phyloP scores from a whole-genome alignment of 2,329 filamentous ascomycete species.

The Plenodomus tracheiphilus region DNA sequence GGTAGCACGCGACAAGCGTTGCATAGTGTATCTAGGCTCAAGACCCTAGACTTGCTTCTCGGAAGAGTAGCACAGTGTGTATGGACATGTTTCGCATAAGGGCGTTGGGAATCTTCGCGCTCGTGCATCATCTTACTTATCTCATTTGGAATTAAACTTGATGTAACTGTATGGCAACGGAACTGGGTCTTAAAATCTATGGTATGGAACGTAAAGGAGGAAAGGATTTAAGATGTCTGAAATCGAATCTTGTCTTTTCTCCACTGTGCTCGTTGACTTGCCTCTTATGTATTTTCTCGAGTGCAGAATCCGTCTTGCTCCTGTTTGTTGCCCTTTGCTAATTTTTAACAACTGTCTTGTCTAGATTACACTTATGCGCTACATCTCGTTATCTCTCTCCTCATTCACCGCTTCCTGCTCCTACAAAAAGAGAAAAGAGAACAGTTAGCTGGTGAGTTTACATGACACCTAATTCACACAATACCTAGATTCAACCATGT shows the following conservation, averaged over 20 bases:
- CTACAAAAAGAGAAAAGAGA: too few species aligned
- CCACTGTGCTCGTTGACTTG: background rate
- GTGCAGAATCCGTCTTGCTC: too few species aligned
- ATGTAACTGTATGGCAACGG: background rate
- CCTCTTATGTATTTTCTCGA: too few species aligned
- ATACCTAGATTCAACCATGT: too few species aligned
- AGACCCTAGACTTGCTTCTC: background rate
- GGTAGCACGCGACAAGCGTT: background rate
- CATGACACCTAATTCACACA: too few species aligned
- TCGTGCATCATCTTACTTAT: background rate
- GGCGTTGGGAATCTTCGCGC: background rate
- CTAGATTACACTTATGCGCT: too few species aligned
- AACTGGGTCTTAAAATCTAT: background rate
- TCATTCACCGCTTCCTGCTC: too few species aligned
- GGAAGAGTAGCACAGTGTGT: background rate
- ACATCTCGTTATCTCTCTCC: too few species aligned
- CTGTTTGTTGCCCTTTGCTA: too few species aligned
- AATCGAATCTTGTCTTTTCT: constrained; percentile 5
- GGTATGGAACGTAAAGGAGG: background rate
- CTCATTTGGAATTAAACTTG: background rate
- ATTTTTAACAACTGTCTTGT: too few species aligned
- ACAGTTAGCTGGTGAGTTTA: too few species aligned
- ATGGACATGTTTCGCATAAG: background rate
- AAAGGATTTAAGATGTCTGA: constrained; percentile 7
- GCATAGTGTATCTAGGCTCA: background rate